Evolutionary conservation across 371 early-diverging fungal genomes (phyloP).

Genomic region (Mycotypha africana): DNA sequence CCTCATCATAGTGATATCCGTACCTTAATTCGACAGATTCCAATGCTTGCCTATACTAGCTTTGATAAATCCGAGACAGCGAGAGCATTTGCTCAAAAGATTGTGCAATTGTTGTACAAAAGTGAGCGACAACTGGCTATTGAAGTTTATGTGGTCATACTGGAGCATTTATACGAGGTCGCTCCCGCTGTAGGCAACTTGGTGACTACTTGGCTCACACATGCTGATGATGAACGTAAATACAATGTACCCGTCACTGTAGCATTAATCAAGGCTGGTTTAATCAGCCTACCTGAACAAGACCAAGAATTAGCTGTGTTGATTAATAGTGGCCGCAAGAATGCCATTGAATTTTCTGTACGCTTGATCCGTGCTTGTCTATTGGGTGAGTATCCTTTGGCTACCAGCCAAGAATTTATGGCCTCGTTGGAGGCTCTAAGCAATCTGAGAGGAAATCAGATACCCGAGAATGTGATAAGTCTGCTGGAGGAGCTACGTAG

Average conservation of each 20-base stretch:
- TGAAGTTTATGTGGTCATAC: slow-evolving; percentile 74
- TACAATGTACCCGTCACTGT: slow-evolving; percentile 79
- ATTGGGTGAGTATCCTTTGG: slow-evolving; percentile 57
- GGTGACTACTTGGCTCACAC: slow-evolving; percentile 86
- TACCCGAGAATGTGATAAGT: slow-evolving; percentile 54
- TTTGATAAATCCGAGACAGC: slow-evolving; percentile 71
- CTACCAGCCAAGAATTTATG: slow-evolving; percentile 66
- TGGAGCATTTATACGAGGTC: slow-evolving; percentile 76
- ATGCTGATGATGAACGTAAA: slow-evolving; percentile 91
- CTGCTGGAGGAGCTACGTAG: slow-evolving; percentile 26
- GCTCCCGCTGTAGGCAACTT: slow-evolving; percentile 74
- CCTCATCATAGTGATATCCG: slow-evolving; percentile 79
- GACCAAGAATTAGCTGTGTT: slow-evolving; percentile 85
- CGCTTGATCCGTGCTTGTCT: slow-evolving; percentile 69
- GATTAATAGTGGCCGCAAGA: slow-evolving; percentile 65
- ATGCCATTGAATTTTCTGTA: slow-evolving; percentile 72
- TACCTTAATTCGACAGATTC: slow-evolving; percentile 64
- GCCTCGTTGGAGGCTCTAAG: slow-evolving; percentile 65
- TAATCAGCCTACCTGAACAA: slow-evolving; percentile 74
- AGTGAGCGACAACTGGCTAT: slow-evolving; percentile 65
- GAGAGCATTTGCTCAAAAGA: slow-evolving; percentile 77
- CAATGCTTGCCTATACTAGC: slow-evolving; percentile 56
- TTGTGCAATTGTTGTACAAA: slow-evolving; percentile 78
- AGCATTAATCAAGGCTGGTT: slow-evolving; percentile 70
- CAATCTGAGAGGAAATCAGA: slow-evolving; percentile 52